Base-by-base conservation (phyloP, 2,329 filamentous ascomycete genomes). In the Arthrobotrys sphaeroides region DNA sequence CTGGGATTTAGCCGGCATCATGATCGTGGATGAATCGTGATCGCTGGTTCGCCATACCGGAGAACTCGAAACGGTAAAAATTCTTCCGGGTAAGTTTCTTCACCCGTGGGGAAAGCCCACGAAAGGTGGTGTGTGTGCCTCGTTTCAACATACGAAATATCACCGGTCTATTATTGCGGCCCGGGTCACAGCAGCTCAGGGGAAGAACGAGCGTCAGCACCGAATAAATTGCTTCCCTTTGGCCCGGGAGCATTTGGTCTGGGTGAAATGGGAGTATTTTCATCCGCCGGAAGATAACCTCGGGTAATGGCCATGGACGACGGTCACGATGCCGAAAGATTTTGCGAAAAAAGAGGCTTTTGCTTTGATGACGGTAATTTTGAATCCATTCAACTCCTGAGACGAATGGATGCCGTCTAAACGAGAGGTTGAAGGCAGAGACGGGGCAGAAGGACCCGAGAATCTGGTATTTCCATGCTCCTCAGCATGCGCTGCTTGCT, bases 1-100 rank as follows among this genome's bases (percentile, higher is more conserved):
- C 55, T 68, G 62, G 62, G 64, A 68, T 74, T 74, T 74, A 74
- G 70, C 70, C 70, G 55, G 64, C 24, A 68, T 68, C 70, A 61
- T 68, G 62, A 74, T 68, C 55, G 22, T 38, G 38, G 36, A 55
- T 18, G 9, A 22, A 26, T 61, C 16, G 12, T 53, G 33, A 42
- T 51, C 26, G 16, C 28, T 33, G 20, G 40, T 49, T 66, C 20
- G 38, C 16, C 22, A 40, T 49, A 38, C 42, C 26, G 51, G n/a
- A 47, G 13, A 70, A 47, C 47, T 40, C 20, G 45, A 51, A 38
- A 64, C 62, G 70, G 70, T 64, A 40, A 43, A 64, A 74, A 68
- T 64, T 74, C 43, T 57, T 74, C 70, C 70, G 62, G 53, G 68
- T 18, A 43, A 18, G 40, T 31, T 9, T 42, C 43, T 51, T 59